Base-by-base conservation (phyloP, 2,329 filamentous ascomycete species). In the Arthroderma sp. region DNA sequence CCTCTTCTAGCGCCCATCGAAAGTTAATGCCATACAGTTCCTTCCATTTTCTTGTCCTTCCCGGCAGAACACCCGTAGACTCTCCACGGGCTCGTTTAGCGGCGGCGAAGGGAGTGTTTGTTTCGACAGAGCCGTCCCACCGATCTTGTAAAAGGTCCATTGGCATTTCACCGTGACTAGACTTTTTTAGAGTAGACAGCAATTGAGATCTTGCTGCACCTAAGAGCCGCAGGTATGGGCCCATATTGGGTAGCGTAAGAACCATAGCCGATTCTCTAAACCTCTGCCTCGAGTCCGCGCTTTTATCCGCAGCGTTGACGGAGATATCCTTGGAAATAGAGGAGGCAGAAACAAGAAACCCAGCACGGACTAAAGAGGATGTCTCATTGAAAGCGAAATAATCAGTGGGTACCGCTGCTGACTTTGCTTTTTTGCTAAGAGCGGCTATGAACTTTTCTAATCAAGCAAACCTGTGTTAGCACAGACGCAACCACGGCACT, bases 1-100 rank as follows among this genome's bases (percentile, higher is more conserved):
- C 74, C 54, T 81, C 77, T 48, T 75, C 75, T 33, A 81, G 51
- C 6, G 74, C 66, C 75, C 75, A 80, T 29, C 74, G 71, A 51
- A 80, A 80, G 28, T 64, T 62, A 60, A 80, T 60, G 0, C 78
- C 78, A 50, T 72, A 72, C 38, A 80, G 71, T 8, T 69, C 62
- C 54, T 70, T 77, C 77, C 78, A 82, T 55, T 78, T 79, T 60
- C 73, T 78, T 10, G 77, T 80, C 52, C 70, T 68, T 0, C 75
- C 75, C 0, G 76, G 74, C 36, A 80, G 52, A 4, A 66, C 65
- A 0, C 74, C 75, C 2, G 61, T 62, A 54, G 71, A 75, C 50
- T 79, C 75, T 0, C 77, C 74, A 41, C 76, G 63, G 7, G 68
- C 65, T 41, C 69, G 66, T 56, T 77, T 78, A 29, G 71, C 70